A percentile compares a stretch with the other conserved stretches of the same genome.
These are phyloP conservation scores for Cladorrhinum samala DNA, from an alignment of 495 filamentous ascomycete species.

Conservation along the genomic window DNA sequence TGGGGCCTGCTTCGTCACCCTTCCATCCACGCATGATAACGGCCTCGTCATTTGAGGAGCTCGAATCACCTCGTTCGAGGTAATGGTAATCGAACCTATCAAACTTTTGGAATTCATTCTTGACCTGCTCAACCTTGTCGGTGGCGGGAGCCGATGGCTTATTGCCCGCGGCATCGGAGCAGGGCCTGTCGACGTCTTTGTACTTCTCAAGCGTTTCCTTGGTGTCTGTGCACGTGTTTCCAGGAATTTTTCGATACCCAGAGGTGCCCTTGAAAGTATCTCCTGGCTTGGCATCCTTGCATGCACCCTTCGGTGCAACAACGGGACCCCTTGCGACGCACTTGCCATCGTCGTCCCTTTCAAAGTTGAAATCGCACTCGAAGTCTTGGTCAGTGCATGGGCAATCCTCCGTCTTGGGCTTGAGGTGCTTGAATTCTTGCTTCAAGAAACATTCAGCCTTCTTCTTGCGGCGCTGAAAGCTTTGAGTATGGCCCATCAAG, in stretches of 20 bases:
- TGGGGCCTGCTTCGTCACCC: conserved; percentile 32
- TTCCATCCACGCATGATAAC: conserved; percentile 62
- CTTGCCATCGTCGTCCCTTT: conserved; percentile 46
- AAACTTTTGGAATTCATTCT: conserved; percentile 49
- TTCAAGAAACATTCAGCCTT: conserved; percentile 85
- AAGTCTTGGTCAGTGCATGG: conserved; percentile 77
- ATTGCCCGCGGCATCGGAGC: conserved; percentile 37
- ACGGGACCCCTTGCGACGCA: conserved; percentile 51
- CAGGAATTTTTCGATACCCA: conserved; percentile 87
- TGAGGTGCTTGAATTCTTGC: conserved; percentile 71
- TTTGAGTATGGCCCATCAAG: conserved; percentile 91
- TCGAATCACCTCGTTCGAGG: conserved; percentile 69
- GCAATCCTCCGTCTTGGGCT: conserved; percentile 60
- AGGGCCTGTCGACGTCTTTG: conserved; percentile 52
- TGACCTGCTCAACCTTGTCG: conserved; percentile 54
- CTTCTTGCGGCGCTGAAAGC: conserved; percentile 71
- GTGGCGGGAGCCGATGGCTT: conserved; percentile 38
- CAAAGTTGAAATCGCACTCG: conserved; percentile 91
- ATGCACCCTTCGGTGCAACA: conserved; percentile 56
- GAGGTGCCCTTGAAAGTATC: conserved; percentile 77
- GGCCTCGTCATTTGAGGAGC: conserved; percentile 65
- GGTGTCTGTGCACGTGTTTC: conserved; percentile 67
- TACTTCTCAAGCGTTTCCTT: conserved; percentile 51
- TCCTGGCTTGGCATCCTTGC: conserved; percentile 51
- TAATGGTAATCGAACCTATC: conserved; percentile 65